Conservation (phyloP, 2,329 filamentous ascomycete species). For the Alternaria incomplexa region DNA sequence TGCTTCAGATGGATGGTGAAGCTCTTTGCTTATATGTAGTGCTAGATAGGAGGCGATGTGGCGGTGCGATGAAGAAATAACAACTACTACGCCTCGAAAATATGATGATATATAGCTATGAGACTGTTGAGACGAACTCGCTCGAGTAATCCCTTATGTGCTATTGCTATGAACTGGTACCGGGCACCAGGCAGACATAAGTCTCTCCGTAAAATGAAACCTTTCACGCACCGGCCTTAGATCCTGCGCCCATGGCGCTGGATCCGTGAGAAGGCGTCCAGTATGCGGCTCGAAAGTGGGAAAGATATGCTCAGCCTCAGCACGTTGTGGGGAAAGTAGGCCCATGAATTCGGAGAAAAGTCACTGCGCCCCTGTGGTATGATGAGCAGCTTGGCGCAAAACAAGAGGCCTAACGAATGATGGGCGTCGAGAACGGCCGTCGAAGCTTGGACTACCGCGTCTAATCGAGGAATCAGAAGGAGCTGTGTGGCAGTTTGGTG, state of each 20-base stretch:
- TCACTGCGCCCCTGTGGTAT: slow-evolving; percentile 20
- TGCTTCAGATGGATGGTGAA: background rate
- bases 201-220: slow-evolving; percentile 30
- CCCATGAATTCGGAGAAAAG: slow-evolving; percentile 12
- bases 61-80: slow-evolving; percentile 14
- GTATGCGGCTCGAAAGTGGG: slow-evolving; percentile 22
- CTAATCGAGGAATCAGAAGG: slow-evolving; percentile 8
- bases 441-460: slow-evolving; percentile 17
- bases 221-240: slow-evolving; percentile 21
- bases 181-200: slow-evolving; percentile 34
- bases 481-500: slow-evolving; percentile 22
- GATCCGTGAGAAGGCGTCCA: slow-evolving; percentile 32
- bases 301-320: slow-evolving; percentile 38
- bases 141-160: slow-evolving; percentile 11
- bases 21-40: background rate
- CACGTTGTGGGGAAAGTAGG: slow-evolving; percentile 28
- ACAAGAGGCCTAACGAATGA: slow-evolving; percentile 24
- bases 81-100: slow-evolving; percentile 21
- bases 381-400: slow-evolving; percentile 8
- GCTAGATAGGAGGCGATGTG: slow-evolving; percentile 10
- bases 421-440: slow-evolving; percentile 5
- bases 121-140: slow-evolving; percentile 14
- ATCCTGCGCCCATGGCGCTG: slow-evolving; percentile 21
- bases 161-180: slow-evolving; percentile 6
- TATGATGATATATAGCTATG: slow-evolving; percentile 22